A percentile compares a stretch with the other conserved stretches of the same genome.
These are phyloP conservation scores for Colletotrichum liriopes DNA, from an alignment of 2,329 filamentous ascomycete species.

Conservation along the genomic window DNA sequence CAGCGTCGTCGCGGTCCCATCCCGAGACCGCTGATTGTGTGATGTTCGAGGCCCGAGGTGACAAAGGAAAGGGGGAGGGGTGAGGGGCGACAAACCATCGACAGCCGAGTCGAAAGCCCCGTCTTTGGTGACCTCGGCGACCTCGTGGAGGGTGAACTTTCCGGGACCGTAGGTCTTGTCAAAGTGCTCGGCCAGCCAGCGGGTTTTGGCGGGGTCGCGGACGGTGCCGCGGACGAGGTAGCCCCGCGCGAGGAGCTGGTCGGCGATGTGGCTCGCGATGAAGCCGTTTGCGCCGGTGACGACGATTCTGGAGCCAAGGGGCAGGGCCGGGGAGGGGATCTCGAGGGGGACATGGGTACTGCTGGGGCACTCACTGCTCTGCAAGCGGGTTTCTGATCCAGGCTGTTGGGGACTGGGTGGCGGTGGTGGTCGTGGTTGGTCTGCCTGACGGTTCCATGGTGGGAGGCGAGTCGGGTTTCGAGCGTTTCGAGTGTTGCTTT, in stretches of 20 bases:
- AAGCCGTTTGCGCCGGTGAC: constrained; percentile 62
- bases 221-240: constrained; percentile 60
- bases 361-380: neutral
- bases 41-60: constrained; percentile 45
- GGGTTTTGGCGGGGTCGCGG: constrained; percentile 48
- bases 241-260: constrained; percentile 53
- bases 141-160: constrained; percentile 52
- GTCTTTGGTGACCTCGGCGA: constrained; percentile 52
- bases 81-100: constrained; percentile 44
- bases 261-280: constrained; percentile 57
- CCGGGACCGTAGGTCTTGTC: constrained; percentile 52
- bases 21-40: constrained; percentile 47
- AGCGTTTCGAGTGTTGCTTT: neutral
- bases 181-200: constrained; percentile 49
- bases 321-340: neutral
- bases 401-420: too few species aligned
- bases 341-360: neutral
- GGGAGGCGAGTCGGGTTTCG: neutral
- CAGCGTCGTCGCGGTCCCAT: too few species aligned
- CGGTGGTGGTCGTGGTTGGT: neutral
- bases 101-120: constrained; percentile 49
- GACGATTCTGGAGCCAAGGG: constrained; percentile 46
- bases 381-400: too few species aligned
- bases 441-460: neutral
- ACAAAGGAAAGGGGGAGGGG: neutral